phyloP scores from a whole-genome alignment of 495 filamentous ascomycete genomes.

The Daldinia childiae region DNA sequence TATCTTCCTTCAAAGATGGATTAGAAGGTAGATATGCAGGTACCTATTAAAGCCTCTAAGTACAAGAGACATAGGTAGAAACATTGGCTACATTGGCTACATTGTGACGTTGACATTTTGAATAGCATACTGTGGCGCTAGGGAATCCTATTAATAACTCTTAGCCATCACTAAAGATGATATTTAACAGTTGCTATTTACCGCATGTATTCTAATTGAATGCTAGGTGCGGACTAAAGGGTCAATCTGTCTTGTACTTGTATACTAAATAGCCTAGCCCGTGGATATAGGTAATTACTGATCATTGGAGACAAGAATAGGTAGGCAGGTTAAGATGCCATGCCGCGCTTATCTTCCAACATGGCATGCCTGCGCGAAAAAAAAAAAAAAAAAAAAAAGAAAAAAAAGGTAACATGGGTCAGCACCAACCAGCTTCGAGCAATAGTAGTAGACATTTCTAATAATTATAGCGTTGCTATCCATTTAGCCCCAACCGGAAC shows the following conservation, averaged over 20 bases:
- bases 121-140: background rate
- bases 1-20: background rate
- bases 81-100: background rate
- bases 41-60: background rate
- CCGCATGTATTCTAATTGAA: background rate
- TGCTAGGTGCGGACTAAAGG: background rate
- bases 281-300: background rate
- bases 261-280: background rate
- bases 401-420: slow-evolving; percentile 21
- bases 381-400: background rate
- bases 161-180: background rate
- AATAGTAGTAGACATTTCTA: slow-evolving; percentile 30
- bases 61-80: background rate
- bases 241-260: background rate
- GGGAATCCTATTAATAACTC: background rate
- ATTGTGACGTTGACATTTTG: background rate
- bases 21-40: background rate
- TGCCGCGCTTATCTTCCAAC: slow-evolving; percentile 29
- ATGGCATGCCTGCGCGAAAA: slow-evolving; percentile 8
- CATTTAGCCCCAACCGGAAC: slow-evolving; percentile 40
- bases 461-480: slow-evolving; percentile 36
- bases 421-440: slow-evolving; percentile 20
- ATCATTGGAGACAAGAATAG: slow-evolving; percentile 3
- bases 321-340: slow-evolving; percentile 6
- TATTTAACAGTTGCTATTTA: background rate